Evolutionary conservation across 805 yeast genomes (phyloP), one percentile per base, ranked within the genome.

Genomic region (Pichia insulana): DNA sequence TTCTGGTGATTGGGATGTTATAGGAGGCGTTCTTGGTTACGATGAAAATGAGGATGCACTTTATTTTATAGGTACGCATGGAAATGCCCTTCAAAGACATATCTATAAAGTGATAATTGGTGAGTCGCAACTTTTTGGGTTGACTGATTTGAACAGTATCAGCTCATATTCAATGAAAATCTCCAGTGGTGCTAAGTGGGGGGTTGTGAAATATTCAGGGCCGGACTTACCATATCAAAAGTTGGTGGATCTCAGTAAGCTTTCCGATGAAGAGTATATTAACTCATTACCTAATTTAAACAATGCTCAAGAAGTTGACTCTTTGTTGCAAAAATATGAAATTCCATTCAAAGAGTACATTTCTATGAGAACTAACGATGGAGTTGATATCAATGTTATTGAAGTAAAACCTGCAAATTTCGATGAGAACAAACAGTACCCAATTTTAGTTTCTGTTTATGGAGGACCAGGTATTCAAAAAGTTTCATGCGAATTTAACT

Each of bases 381-480:
- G 67, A 9, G 55, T 71, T 2, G 52, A 50, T 7, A 55, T 79
- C 7, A 74, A 79, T 53, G 68, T 77, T 42, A 59, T 79, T 33
- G 89, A 83, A 53, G 74, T 78, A 8, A 64, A 71, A 34, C 95
- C 95, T 0, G 69, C 70, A 0, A 64, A 67, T 36, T 74, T 80
- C 50, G 63, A 77, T 47, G 44, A 54, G 1, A 39, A 37, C 9
- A 59, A 58, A 33, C 69, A 71, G 47, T 76, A 82, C 52, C 89
- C 92, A 0, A 47, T 84, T 11, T 58, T 84, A 34, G 86, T 83
- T 2, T 71, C 74, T 44, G 79, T 75, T 0, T 84, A 84, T 55
- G 92, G 88, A 3, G 94, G 92, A 0, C 95, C 95, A 1, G 94
- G 92, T 0, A 78, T 84, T 4, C 80, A 77, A 49, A 71, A 74